Evolutionary conservation across 805 yeast genomes (phyloP).

Genomic region (Metschnikowia shivogae): DNA sequence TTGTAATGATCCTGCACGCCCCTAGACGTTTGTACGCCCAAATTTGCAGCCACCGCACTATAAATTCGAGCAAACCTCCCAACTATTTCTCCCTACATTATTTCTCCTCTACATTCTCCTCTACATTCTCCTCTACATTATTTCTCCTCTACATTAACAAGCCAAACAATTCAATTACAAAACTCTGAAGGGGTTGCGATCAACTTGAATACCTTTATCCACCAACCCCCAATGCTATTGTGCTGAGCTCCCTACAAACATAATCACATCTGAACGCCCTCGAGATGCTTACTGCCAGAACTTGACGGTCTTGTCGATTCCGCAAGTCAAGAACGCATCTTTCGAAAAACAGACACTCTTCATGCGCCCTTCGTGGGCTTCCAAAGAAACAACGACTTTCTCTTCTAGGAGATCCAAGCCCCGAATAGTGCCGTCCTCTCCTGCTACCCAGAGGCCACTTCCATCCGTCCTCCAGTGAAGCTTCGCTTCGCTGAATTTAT

Average conservation of each 20-base stretch:
- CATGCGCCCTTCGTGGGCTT: slow-evolving; percentile 46
- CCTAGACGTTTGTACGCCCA: neutral
- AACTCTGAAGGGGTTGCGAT: too few relatives aligned
- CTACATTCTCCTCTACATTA: too few relatives aligned
- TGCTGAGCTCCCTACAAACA: too few relatives aligned
- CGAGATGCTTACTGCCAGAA: neutral
- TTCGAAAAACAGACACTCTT: slow-evolving; percentile 34
- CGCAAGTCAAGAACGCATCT: slow-evolving; percentile 46
- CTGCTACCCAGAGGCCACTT: slow-evolving; percentile 60
- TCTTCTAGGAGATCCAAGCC: slow-evolving; percentile 51
- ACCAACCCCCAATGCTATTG: too few relatives aligned
- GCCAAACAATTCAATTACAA: too few relatives aligned
- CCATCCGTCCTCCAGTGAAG: slow-evolving; percentile 42
- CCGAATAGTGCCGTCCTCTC: slow-evolving; percentile 64
- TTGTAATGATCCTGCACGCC: neutral
- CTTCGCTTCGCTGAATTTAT: slow-evolving; percentile 53
- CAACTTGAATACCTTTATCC: too few relatives aligned
- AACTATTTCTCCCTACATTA: neutral
- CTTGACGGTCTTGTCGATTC: slow-evolving; percentile 33
- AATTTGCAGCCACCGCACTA: slow-evolving; percentile 1
- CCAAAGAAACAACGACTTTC: slow-evolving; percentile 28
- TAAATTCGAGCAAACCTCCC: neutral
- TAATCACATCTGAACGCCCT: too few relatives aligned
- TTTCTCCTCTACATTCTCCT: neutral
- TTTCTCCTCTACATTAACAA: too few relatives aligned